Conservation (phyloP, 495 filamentous ascomycete genomes). For the Neurospora pannonica region DNA sequence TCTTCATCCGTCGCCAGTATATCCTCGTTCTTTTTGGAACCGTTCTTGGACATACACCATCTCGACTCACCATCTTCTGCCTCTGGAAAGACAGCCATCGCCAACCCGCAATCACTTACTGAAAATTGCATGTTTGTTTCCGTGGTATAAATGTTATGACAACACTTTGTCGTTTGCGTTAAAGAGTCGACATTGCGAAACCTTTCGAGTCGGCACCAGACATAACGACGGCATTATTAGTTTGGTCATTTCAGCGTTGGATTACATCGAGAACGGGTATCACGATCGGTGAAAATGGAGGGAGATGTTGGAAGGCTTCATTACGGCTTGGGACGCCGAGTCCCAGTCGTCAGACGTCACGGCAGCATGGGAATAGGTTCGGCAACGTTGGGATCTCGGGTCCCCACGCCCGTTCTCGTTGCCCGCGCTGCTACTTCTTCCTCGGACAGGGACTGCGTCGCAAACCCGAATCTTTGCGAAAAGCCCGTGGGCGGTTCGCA, state of each 20-base stretch:
- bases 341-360: conserved; percentile 11
- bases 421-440: conserved; percentile 8
- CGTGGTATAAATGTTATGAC: conserved; percentile 24
- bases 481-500: conserved; percentile 45
- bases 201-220: background rate
- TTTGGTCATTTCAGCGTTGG: background rate
- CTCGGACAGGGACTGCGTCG: conserved; percentile 8
- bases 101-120: conserved; percentile 1
- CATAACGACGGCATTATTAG: background rate
- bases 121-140: background rate
- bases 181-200: conserved; percentile 7
- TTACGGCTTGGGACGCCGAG: conserved; percentile 19
- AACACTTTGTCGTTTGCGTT: conserved; percentile 7
- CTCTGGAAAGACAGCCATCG: conserved; percentile 8
- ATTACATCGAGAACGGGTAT: conserved; percentile 1
- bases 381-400: conserved; percentile 4
- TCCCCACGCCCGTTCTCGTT: conserved; percentile 11
- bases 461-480: conserved; percentile 35
- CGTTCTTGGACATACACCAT: background rate
- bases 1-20: background rate
- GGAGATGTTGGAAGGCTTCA: conserved; percentile 8
- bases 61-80: background rate
- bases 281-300: conserved; percentile 18
- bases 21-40: background rate
- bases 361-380: conserved; percentile 5